Evolutionary conservation across 192 early-diverging fungal species (phyloP).

Genomic region (Backusella australiensis): DNA sequence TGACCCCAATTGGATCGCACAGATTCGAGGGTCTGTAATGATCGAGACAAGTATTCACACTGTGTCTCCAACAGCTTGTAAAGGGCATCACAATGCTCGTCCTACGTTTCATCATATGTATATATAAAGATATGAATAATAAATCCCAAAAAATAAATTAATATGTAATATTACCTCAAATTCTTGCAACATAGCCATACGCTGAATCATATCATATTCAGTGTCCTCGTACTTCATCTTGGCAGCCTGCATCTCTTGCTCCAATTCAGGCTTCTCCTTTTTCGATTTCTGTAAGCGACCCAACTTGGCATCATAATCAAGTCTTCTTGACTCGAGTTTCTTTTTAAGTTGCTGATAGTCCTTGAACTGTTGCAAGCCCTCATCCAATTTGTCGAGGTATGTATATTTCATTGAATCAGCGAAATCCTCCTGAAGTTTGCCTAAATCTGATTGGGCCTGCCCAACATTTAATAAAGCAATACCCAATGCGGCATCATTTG

Average conservation of each 20-base stretch:
- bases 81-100: constrained; percentile 13
- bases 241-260: constrained; percentile 87
- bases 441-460: constrained; percentile 45
- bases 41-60: background rate
- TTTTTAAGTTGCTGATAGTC: constrained; percentile 64
- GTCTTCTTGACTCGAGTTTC: constrained; percentile 85
- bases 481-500: constrained; percentile 39
- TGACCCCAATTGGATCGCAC: background rate
- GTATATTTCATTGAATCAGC: constrained; percentile 34
- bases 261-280: constrained; percentile 86
- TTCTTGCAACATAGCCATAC: constrained; percentile 84
- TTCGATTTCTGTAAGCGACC: constrained; percentile 86
- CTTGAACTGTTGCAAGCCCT: constrained; percentile 49
- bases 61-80: constrained; percentile 1
- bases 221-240: constrained; percentile 96
- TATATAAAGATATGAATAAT: background rate
- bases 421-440: constrained; percentile 46
- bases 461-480: constrained; percentile 49
- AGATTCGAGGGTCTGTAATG: background rate
- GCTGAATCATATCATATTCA: constrained; percentile 68
- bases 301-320: constrained; percentile 92
- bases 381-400: constrained; percentile 42
- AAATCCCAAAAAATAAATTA: background rate
- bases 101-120: background rate
- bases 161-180: constrained; percentile 63